These are phyloP conservation scores for Tulasnella sp. DNA, from an alignment of 768 basidiomycete genomes.

Conservation along the genomic window DNA sequence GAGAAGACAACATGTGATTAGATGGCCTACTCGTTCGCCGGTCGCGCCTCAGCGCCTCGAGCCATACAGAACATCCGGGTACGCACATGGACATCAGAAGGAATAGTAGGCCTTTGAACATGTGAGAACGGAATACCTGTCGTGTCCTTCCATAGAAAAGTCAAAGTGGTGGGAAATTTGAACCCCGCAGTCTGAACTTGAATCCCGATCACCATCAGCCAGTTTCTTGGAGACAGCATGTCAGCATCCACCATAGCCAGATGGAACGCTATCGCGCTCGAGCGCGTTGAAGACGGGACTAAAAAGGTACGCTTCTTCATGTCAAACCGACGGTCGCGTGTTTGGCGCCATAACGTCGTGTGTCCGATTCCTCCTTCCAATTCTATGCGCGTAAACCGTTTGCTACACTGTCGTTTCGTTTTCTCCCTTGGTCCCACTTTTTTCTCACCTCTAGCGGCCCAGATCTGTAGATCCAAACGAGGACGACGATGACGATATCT, in stretches of 20 bases:
- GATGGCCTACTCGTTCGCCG: too few species aligned
- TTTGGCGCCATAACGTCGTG: constrained; percentile 25
- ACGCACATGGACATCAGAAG: too few species aligned
- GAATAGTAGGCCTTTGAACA: too few species aligned
- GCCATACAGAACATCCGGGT: too few species aligned
- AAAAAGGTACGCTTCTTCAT: constrained; percentile 63
- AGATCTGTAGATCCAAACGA: constrained; percentile 29
- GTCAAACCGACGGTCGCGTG: constrained; percentile 23
- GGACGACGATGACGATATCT: constrained; percentile 54
- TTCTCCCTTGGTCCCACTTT: constrained; percentile 15
- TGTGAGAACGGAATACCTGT: too few species aligned
- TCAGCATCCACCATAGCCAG: constrained; percentile 53
- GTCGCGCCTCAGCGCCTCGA: too few species aligned
- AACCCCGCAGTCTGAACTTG: too few species aligned
- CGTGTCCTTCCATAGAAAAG: too few species aligned
- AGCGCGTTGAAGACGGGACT: constrained; percentile 25
- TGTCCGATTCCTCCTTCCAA: too few species aligned
- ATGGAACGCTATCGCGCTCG: constrained; percentile 61
- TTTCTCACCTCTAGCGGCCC: constrained; percentile 50
- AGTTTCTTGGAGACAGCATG: constrained; percentile 43
- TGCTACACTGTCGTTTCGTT: constrained; percentile 36
- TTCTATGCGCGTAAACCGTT: constrained; percentile 37
- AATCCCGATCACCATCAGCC: too few species aligned
- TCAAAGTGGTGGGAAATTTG: too few species aligned
- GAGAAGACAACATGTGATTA: too few species aligned